Conservation (phyloP, 148 eudicot genomes). For the Gaultheria prostrata region DNA sequence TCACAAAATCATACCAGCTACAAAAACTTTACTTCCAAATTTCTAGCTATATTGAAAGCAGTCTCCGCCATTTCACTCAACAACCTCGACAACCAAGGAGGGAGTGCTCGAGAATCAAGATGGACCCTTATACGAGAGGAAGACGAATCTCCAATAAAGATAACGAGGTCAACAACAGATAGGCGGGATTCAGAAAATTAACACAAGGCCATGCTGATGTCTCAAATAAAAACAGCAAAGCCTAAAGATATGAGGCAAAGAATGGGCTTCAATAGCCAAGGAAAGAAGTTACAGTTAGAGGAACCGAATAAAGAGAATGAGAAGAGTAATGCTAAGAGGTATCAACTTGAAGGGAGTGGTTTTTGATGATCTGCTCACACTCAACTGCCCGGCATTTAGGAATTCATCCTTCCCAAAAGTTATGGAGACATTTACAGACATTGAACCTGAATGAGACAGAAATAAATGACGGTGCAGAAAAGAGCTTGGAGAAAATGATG, state of each 20-base stretch:
- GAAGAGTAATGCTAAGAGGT: slow-evolving; percentile 12
- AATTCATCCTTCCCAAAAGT: slow-evolving; percentile 61
- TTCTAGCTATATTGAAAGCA: not conserved
- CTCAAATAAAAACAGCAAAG: slow-evolving; percentile 16
- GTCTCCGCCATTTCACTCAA: not conserved
- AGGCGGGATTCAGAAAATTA: not conserved
- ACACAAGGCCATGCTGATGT: slow-evolving; percentile 14
- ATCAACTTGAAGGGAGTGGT: slow-evolving; percentile 17
- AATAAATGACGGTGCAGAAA: not conserved
- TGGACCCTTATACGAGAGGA: not conserved
- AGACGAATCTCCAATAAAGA: not conserved
- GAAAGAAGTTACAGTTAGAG: not conserved
- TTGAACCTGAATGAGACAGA: slow-evolving; percentile 53
- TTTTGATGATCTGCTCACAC: slow-evolving; percentile 49
- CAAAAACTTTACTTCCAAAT: not conserved
- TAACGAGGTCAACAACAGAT: not conserved
- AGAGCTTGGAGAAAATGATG: not conserved
- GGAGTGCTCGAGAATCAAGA: not conserved
- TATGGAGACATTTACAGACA: slow-evolving; percentile 70
- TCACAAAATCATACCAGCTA: not conserved
- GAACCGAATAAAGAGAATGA: slow-evolving; percentile 9
- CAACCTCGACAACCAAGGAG: not conserved
- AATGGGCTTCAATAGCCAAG: slow-evolving; percentile 7
- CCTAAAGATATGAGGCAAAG: slow-evolving; percentile 11
- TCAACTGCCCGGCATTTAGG: slow-evolving; percentile 61